phyloP scores from a whole-genome alignment of 2,329 filamentous ascomycete species.

The Dothistroma septosporum region DNA sequence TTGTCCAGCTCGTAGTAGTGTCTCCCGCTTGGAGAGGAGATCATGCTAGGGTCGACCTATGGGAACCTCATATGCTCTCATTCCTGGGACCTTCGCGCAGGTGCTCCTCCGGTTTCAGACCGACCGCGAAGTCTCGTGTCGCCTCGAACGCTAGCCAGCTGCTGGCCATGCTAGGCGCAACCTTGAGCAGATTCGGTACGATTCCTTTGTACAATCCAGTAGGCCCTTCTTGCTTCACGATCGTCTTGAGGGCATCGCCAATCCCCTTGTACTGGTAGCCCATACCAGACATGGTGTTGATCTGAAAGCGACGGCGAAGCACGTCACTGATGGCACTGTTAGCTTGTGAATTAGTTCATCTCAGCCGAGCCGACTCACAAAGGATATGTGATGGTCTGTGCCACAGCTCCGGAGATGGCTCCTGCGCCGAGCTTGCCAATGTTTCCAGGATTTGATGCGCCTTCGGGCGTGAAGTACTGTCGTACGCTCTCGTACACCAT shows the following conservation, averaged over 20 bases:
- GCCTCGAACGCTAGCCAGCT: conserved; percentile 98
- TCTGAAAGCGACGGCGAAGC: conserved; percentile 87
- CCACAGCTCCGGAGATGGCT: conserved; percentile 90
- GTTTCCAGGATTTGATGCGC: conserved; percentile 75
- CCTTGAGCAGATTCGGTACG: conserved; percentile 89
- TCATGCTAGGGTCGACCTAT: background rate
- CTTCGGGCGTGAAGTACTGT: conserved; percentile 78
- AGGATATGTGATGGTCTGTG: conserved; percentile 96
- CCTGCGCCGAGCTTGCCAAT: conserved; percentile 81
- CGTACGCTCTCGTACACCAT: conserved; percentile 95
- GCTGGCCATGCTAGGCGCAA: conserved; percentile 96
- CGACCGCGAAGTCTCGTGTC: conserved; percentile 77
- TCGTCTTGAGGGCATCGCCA: conserved; percentile 74
- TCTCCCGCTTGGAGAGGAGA: background rate
- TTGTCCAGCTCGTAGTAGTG: background rate
- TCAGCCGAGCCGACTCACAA: conserved; percentile 61
- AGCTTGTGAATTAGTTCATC: background rate
- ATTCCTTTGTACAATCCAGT: conserved; percentile 93
- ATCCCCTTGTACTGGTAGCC: conserved; percentile 92
- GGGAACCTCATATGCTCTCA: background rate
- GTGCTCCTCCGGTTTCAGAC: conserved; percentile 16
- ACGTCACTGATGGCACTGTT: conserved; percentile 62
- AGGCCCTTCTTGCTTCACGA: conserved; percentile 77
- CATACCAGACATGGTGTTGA: conserved; percentile 99
- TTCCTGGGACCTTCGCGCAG: background rate